phyloP scores from a whole-genome alignment of 2,329 filamentous ascomycete species.

The Alternaria arbusti region DNA sequence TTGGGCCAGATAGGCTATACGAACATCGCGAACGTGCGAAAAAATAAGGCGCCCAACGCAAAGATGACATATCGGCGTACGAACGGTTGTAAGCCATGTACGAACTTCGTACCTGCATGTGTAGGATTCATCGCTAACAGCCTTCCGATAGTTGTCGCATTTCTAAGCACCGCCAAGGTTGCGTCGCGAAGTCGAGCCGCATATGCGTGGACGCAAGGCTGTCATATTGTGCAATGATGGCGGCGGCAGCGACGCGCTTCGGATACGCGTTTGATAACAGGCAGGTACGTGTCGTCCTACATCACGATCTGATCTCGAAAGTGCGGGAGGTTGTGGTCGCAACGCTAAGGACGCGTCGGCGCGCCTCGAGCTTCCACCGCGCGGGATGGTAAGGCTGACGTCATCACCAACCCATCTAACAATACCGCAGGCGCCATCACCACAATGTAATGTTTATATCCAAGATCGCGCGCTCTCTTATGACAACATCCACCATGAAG shows the following conservation, averaged over 20 bases:
- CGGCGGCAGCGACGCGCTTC: background rate
- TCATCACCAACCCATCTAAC: background rate
- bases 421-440: background rate
- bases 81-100: background rate
- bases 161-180: background rate
- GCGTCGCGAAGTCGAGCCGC: background rate
- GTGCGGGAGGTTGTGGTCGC: background rate
- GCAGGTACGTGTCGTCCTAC: rapidly evolving
- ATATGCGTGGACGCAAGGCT: background rate
- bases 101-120: background rate
- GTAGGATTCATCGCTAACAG: constrained; percentile 30
- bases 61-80: background rate
- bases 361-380: background rate
- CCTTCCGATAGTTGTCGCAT: background rate
- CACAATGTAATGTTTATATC: background rate
- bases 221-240: background rate
- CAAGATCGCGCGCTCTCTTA: background rate
- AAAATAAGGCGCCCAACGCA: background rate
- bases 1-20: background rate
- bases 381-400: background rate
- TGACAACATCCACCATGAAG: constrained; percentile 44
- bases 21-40: background rate
- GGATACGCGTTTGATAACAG: background rate
- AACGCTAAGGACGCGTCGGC: background rate
- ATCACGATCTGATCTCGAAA: rapidly evolving